These are phyloP conservation scores for Exophiala dermatitidis DNA, from an alignment of 2,329 filamentous ascomycete genomes.

Conservation along the genomic window DNA sequence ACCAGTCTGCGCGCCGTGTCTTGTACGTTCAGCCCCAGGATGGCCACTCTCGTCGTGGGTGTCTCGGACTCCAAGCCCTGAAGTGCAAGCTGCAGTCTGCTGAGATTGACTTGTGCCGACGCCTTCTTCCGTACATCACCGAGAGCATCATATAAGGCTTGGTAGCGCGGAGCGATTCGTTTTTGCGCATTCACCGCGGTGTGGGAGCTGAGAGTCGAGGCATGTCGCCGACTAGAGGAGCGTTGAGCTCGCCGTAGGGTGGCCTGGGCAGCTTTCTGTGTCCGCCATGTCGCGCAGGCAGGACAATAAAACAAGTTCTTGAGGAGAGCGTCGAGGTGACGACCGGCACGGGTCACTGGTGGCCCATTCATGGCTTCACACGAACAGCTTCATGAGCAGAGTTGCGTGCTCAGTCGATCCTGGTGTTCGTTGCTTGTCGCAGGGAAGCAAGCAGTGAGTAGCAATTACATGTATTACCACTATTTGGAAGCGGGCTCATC, in stretches of 20 bases:
- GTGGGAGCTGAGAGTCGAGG: conserved; percentile 42
- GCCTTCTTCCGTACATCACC: conserved; percentile 47
- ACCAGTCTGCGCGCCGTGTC: conserved; percentile 53
- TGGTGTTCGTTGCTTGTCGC: no score
- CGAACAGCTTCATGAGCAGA: background rate
- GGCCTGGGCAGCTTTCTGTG: conserved; percentile 1
- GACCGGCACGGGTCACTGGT: background rate
- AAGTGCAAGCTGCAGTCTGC: conserved; percentile 53
- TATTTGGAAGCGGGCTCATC: no score
- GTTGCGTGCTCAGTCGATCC: no score
- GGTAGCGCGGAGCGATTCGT: conserved; percentile 46
- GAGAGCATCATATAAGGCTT: conserved; percentile 49
- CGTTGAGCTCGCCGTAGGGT: conserved; percentile 5
- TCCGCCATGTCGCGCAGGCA: conserved; percentile 36
- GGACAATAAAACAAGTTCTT: conserved; percentile 33
- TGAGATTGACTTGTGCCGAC: conserved; percentile 51
- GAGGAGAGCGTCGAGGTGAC: conserved; percentile 17
- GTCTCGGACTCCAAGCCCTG: conserved; percentile 49
- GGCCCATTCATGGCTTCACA: conserved; percentile 6
- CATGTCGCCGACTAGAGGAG: conserved; percentile 14
- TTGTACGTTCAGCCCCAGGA: conserved; percentile 46
- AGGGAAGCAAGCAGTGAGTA: no score
- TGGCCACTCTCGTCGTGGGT: conserved; percentile 52
- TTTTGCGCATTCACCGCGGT: conserved; percentile 49
- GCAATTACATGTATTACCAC: no score